phyloP scores from a whole-genome alignment of 768 basidiomycete genomes.

The Auriculariales sp. region DNA sequence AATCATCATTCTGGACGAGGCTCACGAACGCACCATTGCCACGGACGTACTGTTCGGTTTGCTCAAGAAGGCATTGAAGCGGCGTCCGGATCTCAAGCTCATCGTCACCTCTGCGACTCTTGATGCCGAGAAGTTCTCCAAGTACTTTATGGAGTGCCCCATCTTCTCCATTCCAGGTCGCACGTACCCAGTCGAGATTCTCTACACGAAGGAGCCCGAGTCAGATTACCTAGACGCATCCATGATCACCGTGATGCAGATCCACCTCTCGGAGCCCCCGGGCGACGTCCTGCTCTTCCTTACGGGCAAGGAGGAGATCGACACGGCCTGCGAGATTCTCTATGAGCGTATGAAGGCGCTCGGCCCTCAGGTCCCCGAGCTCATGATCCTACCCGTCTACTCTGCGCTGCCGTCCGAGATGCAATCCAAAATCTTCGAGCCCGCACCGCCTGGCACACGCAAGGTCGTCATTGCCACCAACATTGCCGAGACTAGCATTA shows the following conservation, averaged over 20 bases:
- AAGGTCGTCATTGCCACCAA: slow-evolving; percentile 99
- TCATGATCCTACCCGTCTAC: slow-evolving; percentile 94
- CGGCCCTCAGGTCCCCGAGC: slow-evolving; percentile 95
- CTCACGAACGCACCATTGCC: slow-evolving; percentile 96
- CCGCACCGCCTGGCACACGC: slow-evolving; percentile 93
- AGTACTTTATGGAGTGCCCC: slow-evolving; percentile 97
- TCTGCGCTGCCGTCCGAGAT: slow-evolving; percentile 96
- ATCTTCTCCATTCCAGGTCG: slow-evolving; percentile 99
- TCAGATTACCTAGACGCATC: slow-evolving; percentile 95
- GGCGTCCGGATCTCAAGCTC: slow-evolving; percentile 88
- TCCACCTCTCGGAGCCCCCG: slow-evolving; percentile 93
- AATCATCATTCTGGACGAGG: slow-evolving; percentile 96
- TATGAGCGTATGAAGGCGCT: slow-evolving; percentile 98
- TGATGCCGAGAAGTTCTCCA: slow-evolving; percentile 99
- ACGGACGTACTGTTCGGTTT: slow-evolving; percentile 97
- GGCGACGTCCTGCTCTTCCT: slow-evolving; percentile 95
- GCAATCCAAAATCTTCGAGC: slow-evolving; percentile 95
- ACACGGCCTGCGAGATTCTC: slow-evolving; percentile 92
- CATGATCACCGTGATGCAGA: slow-evolving; percentile 98
- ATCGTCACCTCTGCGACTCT: slow-evolving; percentile 98
- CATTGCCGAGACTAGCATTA: slow-evolving; percentile 95
- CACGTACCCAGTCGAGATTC: slow-evolving; percentile 92
- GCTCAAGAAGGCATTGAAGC: slow-evolving; percentile 89
- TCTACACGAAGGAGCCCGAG: slow-evolving; percentile 99
- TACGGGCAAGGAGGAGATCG: slow-evolving; percentile 98